Evolutionary conservation across 1,284 basidiomycete genomes (phyloP).

Genomic region (Microbotryomycetes sp.): DNA sequence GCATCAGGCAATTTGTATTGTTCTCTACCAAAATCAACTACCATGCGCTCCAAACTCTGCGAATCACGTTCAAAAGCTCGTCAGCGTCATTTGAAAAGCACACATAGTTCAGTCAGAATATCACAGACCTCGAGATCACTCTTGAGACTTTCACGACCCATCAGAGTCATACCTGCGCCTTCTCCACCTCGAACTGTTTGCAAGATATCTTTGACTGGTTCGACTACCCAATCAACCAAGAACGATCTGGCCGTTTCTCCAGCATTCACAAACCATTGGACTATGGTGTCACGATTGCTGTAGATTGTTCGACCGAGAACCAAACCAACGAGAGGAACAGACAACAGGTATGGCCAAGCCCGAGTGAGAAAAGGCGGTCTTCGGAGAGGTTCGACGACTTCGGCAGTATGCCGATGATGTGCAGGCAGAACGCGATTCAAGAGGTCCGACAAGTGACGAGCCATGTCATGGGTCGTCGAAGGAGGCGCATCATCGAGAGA

Average conservation of each 20-base stretch:
- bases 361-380: slow-evolving; percentile 26
- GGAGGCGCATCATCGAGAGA: not conserved
- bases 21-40: slow-evolving; percentile 73
- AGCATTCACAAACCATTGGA: slow-evolving; percentile 56
- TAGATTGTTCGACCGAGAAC: slow-evolving; percentile 21
- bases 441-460: slow-evolving; percentile 26
- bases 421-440: slow-evolving; percentile 16
- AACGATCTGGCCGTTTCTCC: slow-evolving; percentile 68
- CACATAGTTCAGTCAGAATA: slow-evolving; percentile 2
- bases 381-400: not conserved
- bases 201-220: slow-evolving; percentile 74
- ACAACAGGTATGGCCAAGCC: slow-evolving; percentile 34
- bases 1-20: slow-evolving; percentile 58
- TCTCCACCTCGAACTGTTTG: slow-evolving; percentile 75
- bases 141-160: slow-evolving; percentile 66
- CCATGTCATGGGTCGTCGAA: slow-evolving; percentile 8
- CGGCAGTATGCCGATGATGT: slow-evolving; percentile 9
- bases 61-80: slow-evolving; percentile 26
- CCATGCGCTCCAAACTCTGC: slow-evolving; percentile 89
- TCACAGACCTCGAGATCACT: slow-evolving; percentile 66
- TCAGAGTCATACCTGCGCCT: slow-evolving; percentile 59
- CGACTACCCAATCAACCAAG: slow-evolving; percentile 75
- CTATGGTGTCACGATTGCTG: slow-evolving; percentile 34
- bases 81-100: slow-evolving; percentile 43
- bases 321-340: slow-evolving; percentile 23